Evolutionary conservation across 331 rosid species (phyloP).

Genomic region (Telfairia occidentalis): DNA sequence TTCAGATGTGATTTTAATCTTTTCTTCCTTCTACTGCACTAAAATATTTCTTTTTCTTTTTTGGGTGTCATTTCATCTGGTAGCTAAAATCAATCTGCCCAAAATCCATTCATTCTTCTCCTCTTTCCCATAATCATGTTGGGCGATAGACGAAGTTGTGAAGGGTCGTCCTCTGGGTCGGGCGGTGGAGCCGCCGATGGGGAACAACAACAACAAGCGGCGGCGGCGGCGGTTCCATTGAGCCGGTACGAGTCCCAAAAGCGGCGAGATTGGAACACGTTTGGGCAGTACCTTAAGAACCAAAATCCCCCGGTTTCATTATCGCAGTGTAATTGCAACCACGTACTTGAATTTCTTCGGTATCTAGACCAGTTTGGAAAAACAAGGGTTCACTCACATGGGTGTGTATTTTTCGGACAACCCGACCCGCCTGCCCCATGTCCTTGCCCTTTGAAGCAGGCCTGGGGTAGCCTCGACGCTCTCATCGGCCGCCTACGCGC

Average conservation of each 20-base stretch:
- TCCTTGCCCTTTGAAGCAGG: constrained; percentile 73
- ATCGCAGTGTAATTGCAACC: constrained; percentile 67
- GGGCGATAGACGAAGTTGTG: constrained; percentile 25
- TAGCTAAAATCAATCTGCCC: constrained; percentile 4
- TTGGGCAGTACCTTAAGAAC: constrained; percentile 65
- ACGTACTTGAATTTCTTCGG: constrained; percentile 71
- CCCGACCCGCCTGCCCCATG: constrained; percentile 91
- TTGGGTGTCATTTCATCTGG: constrained; percentile 8
- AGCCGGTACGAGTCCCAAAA: constrained; percentile 87
- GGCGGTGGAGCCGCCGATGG: constrained; percentile 8
- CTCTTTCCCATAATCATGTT: constrained; percentile 32
- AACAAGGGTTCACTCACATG: constrained; percentile 69
- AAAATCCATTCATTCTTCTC: constrained; percentile 15
- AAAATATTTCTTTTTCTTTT: constrained; percentile 24
- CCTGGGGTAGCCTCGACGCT: constrained; percentile 91
- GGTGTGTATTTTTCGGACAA: constrained; percentile 76
- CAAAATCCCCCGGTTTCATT: constrained; percentile 54
- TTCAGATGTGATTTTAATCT: constrained; percentile 60
- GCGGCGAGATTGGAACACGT: constrained; percentile 83
- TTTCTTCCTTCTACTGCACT: constrained; percentile 58
- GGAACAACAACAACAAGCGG: not conserved
- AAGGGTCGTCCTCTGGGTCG: constrained; percentile 37
- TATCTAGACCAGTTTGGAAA: constrained; percentile 86
- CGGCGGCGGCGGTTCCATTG: constrained; percentile 22
- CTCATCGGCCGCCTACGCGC: constrained; percentile 81